Percentiles rank a stretch among this genome's conserved stretches.
phyloP scores from a whole-genome alignment of 2,329 filamentous ascomycete genomes.

The Diaporthe sp. region DNA sequence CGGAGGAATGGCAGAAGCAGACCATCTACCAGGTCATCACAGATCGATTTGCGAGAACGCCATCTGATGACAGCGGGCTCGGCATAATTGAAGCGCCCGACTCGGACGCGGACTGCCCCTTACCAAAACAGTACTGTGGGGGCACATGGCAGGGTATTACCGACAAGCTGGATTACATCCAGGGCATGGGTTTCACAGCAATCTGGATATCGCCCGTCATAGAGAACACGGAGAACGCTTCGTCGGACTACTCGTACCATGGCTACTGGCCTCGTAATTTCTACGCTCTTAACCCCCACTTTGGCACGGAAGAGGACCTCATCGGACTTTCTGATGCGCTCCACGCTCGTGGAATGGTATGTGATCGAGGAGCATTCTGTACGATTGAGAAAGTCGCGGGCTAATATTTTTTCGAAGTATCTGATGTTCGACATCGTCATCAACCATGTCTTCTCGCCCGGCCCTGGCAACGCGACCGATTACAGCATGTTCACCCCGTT shows the following conservation, averaged over 20 bases:
- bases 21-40: slow-evolving; percentile 30
- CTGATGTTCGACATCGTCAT: slow-evolving; percentile 73
- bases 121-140: slow-evolving; percentile 18
- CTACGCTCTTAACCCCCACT: slow-evolving; percentile 25
- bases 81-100: not conserved
- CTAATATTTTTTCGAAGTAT: slow-evolving; percentile 47
- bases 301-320: slow-evolving; percentile 20
- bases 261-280: slow-evolving; percentile 23
- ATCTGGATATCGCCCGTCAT: slow-evolving; percentile 32
- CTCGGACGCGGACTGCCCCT: slow-evolving; percentile 1
- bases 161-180: slow-evolving; percentile 30
- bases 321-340: slow-evolving; percentile 12
- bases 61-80: slow-evolving; percentile 7
- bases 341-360: slow-evolving; percentile 44
- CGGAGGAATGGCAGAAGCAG: slow-evolving; percentile 30
- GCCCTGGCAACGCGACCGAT: slow-evolving; percentile 38
- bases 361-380: not conserved
- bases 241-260: slow-evolving; percentile 42
- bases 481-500: slow-evolving; percentile 39
- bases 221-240: slow-evolving; percentile 38
- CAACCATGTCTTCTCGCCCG: slow-evolving; percentile 57
- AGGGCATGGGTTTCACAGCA: slow-evolving; percentile 11
- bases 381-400: too few relatives aligned
- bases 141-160: slow-evolving; percentile 26
- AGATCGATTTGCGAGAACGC: slow-evolving; percentile 8